Evolutionary conservation across 345 rosid genomes (phyloP).

Genomic region (Linum tenue): DNA sequence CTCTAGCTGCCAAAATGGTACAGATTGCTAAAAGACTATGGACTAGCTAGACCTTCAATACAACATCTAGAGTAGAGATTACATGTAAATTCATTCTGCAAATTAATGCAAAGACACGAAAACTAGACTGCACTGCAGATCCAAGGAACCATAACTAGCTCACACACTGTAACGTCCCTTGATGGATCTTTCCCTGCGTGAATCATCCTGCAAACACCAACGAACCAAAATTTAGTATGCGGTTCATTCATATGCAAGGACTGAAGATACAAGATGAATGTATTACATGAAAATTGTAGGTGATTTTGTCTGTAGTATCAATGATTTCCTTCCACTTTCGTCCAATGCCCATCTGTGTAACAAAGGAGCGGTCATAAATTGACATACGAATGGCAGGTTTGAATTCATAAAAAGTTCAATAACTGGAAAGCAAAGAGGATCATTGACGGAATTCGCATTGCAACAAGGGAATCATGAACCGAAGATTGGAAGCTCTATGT

Average conservation of each 20-base stretch:
- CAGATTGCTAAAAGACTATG: slow-evolving; percentile 7
- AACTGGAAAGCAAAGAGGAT: not conserved
- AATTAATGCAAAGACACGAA: not conserved
- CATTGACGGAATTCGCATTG: not conserved
- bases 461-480: not conserved
- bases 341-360: slow-evolving; percentile 68
- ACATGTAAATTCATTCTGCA: not conserved
- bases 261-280: slow-evolving; percentile 6
- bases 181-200: slow-evolving; percentile 44
- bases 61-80: not conserved
- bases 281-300: slow-evolving; percentile 73
- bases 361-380: not conserved
- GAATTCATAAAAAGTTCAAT: not conserved
- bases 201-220: slow-evolving; percentile 58
- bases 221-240: slow-evolving; percentile 5
- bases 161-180: slow-evolving; percentile 63
- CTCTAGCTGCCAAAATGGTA: not conserved
- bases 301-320: slow-evolving; percentile 56
- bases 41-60: slow-evolving; percentile 4
- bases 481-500: not conserved
- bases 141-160: slow-evolving; percentile 10
- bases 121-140: not conserved
- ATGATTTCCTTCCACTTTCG: slow-evolving; percentile 94
- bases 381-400: not conserved
- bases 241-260: not conserved